phyloP scores from a whole-genome alignment of 805 yeast genomes.

The Cyberlindnera xishuangbannaensis region DNA sequence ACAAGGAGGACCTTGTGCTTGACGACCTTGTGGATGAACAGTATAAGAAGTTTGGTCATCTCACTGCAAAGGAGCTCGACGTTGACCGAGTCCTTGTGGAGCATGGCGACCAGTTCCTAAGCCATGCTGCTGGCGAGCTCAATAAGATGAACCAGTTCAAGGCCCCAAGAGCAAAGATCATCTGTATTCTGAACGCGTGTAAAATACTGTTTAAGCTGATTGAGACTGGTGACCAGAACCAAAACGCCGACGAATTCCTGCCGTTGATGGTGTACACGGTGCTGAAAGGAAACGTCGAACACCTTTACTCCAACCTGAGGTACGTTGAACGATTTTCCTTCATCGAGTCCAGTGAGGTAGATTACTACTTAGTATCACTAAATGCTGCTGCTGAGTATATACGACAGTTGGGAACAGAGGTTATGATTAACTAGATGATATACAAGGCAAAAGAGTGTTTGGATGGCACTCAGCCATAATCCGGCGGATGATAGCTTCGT shows the following conservation, averaged over 20 bases:
- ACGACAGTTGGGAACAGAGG: constrained; percentile 36
- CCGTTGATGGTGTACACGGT: constrained; percentile 81
- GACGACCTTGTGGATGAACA: constrained; percentile 51
- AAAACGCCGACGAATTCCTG: constrained; percentile 92
- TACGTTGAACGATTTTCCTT: constrained; percentile 84
- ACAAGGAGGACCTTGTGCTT: constrained; percentile 53
- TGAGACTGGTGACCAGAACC: constrained; percentile 54
- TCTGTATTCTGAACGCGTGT: constrained; percentile 86
- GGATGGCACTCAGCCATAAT: constrained; percentile 1
- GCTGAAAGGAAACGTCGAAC: constrained; percentile 56
- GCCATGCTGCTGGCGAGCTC: constrained; percentile 68
- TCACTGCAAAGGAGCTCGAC: constrained; percentile 64
- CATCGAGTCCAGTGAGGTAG: constrained; percentile 78
- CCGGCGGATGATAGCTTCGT: constrained; percentile 2
- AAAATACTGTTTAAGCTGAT: constrained; percentile 87
- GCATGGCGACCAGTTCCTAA: constrained; percentile 47
- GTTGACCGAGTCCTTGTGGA: constrained; percentile 48
- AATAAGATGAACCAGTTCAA: constrained; percentile 74
- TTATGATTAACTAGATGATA: neutral
- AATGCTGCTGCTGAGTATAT: constrained; percentile 85
- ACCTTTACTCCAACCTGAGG: constrained; percentile 70
- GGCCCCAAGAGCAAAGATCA: constrained; percentile 92
- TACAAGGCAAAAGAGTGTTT: neutral
- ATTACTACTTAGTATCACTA: constrained; percentile 85
- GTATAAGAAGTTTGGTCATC: constrained; percentile 62